These are phyloP conservation scores for Cyberlindnera mycetangii DNA, from an alignment of 805 yeast genomes.

Conservation along the genomic window DNA sequence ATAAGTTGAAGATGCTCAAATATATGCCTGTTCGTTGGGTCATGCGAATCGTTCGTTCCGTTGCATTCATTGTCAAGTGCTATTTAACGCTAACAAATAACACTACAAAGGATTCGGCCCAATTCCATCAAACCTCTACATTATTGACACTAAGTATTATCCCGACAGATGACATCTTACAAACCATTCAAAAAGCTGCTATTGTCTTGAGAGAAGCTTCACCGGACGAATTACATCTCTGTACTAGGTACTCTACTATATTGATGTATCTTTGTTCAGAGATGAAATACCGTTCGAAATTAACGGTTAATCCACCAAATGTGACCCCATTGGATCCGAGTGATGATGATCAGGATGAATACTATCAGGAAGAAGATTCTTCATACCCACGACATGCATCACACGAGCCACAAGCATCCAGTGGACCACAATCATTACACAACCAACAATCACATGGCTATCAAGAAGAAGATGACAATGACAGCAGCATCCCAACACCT, in stretches of 20 bases:
- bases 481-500: too few species aligned
- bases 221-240: conserved; percentile 85
- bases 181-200: conserved; percentile 68
- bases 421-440: background rate
- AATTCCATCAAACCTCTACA: conserved; percentile 42
- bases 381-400: background rate
- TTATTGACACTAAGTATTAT: conserved; percentile 56
- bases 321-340: conserved; percentile 24
- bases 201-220: conserved; percentile 74
- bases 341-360: conserved; percentile 16
- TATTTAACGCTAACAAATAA: conserved; percentile 55
- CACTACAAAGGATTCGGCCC: conserved; percentile 25
- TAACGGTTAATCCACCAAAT: conserved; percentile 28
- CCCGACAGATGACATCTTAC: conserved; percentile 67
- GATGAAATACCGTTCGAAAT: conserved; percentile 49
- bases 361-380: background rate
- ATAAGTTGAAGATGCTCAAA: conserved; percentile 56
- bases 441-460: conserved; percentile 7
- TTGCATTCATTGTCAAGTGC: conserved; percentile 87
- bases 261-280: conserved; percentile 74
- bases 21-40: conserved; percentile 94
- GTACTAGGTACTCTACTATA: conserved; percentile 75
- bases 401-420: background rate
- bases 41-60: conserved; percentile 79
- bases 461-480: background rate